Conservation (phyloP, 805 yeast species). For the Saccharomyces kudriavzevii region DNA sequence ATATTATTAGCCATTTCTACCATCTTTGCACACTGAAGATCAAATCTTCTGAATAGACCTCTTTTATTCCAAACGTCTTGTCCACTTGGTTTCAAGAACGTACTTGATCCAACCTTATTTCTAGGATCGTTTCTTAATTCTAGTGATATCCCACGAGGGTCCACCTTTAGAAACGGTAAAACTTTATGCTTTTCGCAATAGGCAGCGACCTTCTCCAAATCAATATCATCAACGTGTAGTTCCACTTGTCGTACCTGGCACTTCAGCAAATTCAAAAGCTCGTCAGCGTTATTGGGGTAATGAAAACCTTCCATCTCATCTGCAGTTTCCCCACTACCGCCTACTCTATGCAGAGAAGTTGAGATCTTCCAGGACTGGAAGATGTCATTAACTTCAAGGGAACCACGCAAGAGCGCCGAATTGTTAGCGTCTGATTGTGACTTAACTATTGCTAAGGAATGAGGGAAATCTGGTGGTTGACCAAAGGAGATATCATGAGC, state of each 20-base stretch:
- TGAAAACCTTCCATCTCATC: constrained; percentile 1
- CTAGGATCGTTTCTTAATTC: constrained; percentile 41
- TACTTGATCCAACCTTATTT: constrained; percentile 50
- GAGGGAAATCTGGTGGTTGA: constrained; percentile 48
- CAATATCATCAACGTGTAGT: constrained; percentile 18
- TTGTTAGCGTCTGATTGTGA: constrained; percentile 9
- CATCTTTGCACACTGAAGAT: constrained; percentile 71
- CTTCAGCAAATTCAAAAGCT: constrained; percentile 1
- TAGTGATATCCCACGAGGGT: constrained; percentile 22
- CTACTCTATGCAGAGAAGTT: constrained; percentile 6
- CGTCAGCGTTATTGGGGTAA: constrained; percentile 10
- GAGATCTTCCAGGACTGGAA: constrained; percentile 35
- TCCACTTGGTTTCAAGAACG: not conserved
- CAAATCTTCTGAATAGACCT: constrained; percentile 73
- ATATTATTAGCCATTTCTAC: constrained; percentile 66
- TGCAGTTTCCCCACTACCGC: not conserved
- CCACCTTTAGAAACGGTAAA: constrained; percentile 37
- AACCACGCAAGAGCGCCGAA: constrained; percentile 43
- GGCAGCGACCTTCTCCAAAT: constrained; percentile 16
- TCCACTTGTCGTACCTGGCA: not conserved
- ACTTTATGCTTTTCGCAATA: constrained; percentile 23
- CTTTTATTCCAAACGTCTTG: constrained; percentile 39
- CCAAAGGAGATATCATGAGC: constrained; percentile 64
- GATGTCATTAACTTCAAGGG: constrained; percentile 45
- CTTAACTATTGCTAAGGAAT: constrained; percentile 29